A percentile compares a stretch with the other conserved stretches of the same genome.
phyloP scores from a whole-genome alignment of 352 stramenopile species.

The Phytophthora pisi region DNA sequence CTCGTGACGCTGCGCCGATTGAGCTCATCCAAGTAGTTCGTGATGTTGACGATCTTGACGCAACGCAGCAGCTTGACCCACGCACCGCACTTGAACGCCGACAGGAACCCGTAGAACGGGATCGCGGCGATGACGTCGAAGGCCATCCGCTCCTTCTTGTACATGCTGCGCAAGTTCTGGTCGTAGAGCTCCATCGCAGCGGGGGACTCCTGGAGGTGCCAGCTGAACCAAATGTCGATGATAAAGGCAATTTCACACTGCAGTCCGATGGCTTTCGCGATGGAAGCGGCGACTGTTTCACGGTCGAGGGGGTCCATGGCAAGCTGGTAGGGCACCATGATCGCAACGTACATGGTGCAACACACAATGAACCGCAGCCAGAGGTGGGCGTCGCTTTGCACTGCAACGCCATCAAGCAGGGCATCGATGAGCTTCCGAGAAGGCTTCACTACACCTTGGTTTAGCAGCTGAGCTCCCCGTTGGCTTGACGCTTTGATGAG shows the following conservation, averaged over 20 bases:
- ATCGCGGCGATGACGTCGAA: slow-evolving; percentile 48
- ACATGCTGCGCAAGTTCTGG: slow-evolving; percentile 35
- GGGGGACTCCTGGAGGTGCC: slow-evolving; percentile 32
- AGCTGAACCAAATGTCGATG: slow-evolving; percentile 54
- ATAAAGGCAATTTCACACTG: slow-evolving; percentile 49
- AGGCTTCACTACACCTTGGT: not conserved
- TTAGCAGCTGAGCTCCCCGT: not conserved
- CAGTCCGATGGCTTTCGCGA: slow-evolving; percentile 25
- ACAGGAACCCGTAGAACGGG: slow-evolving; percentile 48
- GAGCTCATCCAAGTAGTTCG: slow-evolving; percentile 58
- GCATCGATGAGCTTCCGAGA: slow-evolving; percentile 2
- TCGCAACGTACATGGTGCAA: slow-evolving; percentile 43
- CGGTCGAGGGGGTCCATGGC: slow-evolving; percentile 40
- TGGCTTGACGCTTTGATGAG: not conserved
- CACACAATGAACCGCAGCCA: slow-evolving; percentile 43
- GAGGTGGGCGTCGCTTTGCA: slow-evolving; percentile 45
- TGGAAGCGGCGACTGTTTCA: slow-evolving; percentile 5
- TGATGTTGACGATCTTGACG: slow-evolving; percentile 58
- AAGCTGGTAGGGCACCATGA: slow-evolving; percentile 55
- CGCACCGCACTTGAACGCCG: slow-evolving; percentile 28
- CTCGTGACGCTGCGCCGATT: slow-evolving; percentile 58
- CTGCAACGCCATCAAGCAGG: slow-evolving; percentile 31
- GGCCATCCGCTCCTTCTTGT: slow-evolving; percentile 45
- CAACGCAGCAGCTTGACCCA: slow-evolving; percentile 53
- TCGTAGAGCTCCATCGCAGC: slow-evolving; percentile 61